phyloP scores from a whole-genome alignment of 2,329 filamentous ascomycete species.

The Polytolypa hystricis region DNA sequence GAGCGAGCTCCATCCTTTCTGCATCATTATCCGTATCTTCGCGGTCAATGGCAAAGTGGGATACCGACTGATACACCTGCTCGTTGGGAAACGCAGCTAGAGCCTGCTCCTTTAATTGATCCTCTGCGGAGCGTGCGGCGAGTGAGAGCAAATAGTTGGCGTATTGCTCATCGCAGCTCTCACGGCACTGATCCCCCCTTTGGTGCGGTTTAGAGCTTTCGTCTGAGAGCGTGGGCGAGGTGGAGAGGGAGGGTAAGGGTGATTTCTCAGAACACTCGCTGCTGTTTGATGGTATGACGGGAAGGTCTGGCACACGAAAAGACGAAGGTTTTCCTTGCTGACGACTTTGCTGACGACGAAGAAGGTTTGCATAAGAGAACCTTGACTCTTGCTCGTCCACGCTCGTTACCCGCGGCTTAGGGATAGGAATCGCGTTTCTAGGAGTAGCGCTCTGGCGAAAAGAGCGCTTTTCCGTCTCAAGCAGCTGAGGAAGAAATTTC shows the following conservation, averaged over 20 bases:
- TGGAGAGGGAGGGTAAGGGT: constrained; percentile 15
- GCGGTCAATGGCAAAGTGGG: constrained; percentile 37
- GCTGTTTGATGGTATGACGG: constrained; percentile 51
- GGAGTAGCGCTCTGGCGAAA: constrained; percentile 54
- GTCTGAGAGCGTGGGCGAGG: constrained; percentile 14
- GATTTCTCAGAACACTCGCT: constrained; percentile 35
- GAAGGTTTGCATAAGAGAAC: constrained; percentile 35
- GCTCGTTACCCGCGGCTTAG: neutral
- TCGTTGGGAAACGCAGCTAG: constrained; percentile 41
- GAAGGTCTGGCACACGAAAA: constrained; percentile 50
- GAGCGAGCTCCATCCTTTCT: constrained; percentile 16
- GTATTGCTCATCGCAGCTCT: constrained; percentile 64
- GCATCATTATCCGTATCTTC: constrained; percentile 26
- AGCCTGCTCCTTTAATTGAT: constrained; percentile 59
- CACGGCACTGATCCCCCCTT: constrained; percentile 19
- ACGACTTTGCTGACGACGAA: constrained; percentile 25
- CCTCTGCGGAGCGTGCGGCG: constrained; percentile 68
- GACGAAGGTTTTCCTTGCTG: no score
- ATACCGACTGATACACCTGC: constrained; percentile 34
- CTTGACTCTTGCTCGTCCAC: constrained; percentile 34
- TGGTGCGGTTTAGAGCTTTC: constrained; percentile 8
- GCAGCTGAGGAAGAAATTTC: constrained; percentile 65
- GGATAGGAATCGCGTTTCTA: constrained; percentile 38
- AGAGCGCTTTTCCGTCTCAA: constrained; percentile 66
- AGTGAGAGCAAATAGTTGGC: constrained; percentile 68